Evolutionary conservation across 257 asterid genomes (phyloP).

Genomic region (Asclepias syriaca): DNA sequence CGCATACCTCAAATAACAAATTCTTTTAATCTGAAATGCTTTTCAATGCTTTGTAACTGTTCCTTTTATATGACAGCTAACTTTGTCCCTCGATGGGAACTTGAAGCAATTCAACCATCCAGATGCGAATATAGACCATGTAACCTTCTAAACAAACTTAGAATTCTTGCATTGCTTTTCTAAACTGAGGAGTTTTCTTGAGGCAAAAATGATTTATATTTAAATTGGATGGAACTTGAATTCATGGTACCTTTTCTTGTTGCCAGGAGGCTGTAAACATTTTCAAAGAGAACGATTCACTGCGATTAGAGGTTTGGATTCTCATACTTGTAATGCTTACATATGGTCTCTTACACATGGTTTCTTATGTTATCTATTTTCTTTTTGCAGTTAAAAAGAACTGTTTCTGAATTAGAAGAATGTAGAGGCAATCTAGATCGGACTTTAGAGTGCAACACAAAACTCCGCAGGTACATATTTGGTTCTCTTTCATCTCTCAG

Average conservation of each 20-base stretch:
- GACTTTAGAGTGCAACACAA: conserved; percentile 65
- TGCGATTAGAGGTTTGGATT: conserved; percentile 53
- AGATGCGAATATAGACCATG: conserved; percentile 32
- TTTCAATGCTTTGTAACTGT: background rate
- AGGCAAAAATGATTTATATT: background rate
- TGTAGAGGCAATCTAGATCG: conserved; percentile 50
- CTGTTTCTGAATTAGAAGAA: conserved; percentile 60
- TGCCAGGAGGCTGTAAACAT: conserved; percentile 43
- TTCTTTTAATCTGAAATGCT: background rate
- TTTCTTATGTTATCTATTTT: conserved; percentile 14
- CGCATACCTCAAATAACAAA: conserved; percentile 3
- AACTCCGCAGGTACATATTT: conserved; percentile 54
- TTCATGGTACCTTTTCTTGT: conserved; percentile 3
- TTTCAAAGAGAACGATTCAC: conserved; percentile 34
- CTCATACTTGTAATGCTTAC: conserved; percentile 16
- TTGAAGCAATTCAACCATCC: conserved; percentile 41
- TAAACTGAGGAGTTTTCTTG: background rate
- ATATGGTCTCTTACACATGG: conserved; percentile 8
- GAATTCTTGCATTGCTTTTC: conserved; percentile 12
- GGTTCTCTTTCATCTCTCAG: conserved; percentile 7
- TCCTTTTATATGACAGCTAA: conserved; percentile 42
- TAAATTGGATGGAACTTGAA: background rate
- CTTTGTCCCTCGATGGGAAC: conserved; percentile 53
- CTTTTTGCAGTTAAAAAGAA: conserved; percentile 53
- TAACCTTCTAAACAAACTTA: conserved; percentile 21